Evolutionary conservation across 768 basidiomycete species (phyloP).

Genomic region (Tricholoma flavovirens): DNA sequence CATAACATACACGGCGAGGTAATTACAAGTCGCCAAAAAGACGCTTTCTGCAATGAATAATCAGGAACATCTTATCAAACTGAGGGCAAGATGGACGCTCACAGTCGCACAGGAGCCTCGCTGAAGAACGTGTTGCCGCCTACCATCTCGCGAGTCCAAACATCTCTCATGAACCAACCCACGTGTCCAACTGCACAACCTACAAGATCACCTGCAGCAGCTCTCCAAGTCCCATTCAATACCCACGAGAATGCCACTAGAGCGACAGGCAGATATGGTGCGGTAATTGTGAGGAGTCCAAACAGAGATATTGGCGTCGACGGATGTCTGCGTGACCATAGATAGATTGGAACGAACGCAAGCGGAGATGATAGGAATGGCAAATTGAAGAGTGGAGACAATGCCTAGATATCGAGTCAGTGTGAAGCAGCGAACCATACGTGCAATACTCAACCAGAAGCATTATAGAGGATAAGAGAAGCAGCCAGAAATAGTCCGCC

Average conservation of each 20-base stretch:
- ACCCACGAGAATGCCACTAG: conserved; percentile 86
- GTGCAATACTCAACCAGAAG: conserved; percentile 59
- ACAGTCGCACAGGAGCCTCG: conserved; percentile 68
- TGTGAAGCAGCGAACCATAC: conserved; percentile 1
- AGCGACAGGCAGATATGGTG: conserved; percentile 90
- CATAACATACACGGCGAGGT: not conserved
- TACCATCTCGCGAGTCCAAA: conserved; percentile 84
- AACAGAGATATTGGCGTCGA: conserved; percentile 95
- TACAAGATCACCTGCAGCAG: conserved; percentile 74
- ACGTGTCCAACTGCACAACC: conserved; percentile 87
- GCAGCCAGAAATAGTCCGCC: conserved; percentile 95
- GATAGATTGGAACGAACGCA: conserved; percentile 93
- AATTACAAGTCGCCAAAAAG: conserved; percentile 53
- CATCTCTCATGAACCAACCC: conserved; percentile 80
- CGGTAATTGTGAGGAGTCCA: conserved; percentile 90
- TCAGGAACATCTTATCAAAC: not conserved
- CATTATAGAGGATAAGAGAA: conserved; percentile 77
- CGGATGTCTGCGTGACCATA: conserved; percentile 95
- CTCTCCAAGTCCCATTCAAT: conserved; percentile 77
- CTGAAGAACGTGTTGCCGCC: conserved; percentile 69
- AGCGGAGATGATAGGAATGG: conserved; percentile 92
- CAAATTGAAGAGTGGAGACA: conserved; percentile 85
- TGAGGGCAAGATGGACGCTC: conserved; percentile 28
- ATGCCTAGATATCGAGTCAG: conserved; percentile 35
- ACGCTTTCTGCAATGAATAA: conserved; percentile 42